Evolutionary conservation across 208 protist genomes (phyloP).

Genomic region (Trichomonas tenax): DNA sequence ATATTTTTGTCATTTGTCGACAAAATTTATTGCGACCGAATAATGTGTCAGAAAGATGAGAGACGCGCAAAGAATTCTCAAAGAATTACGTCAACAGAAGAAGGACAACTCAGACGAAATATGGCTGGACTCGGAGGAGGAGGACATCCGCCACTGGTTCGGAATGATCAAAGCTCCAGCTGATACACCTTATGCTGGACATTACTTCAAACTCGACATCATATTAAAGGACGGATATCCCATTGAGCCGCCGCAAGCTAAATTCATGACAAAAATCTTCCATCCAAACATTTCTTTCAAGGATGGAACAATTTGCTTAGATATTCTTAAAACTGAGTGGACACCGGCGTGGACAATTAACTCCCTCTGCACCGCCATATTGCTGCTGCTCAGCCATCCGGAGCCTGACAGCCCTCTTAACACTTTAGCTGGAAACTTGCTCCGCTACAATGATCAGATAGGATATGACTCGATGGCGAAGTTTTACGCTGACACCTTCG

Average conservation of each 20-base stretch:
- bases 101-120: not conserved
- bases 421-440: not conserved
- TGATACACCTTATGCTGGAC: not conserved
- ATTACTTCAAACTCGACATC: constrained; percentile 4
- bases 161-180: not conserved
- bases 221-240: not conserved
- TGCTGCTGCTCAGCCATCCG: not conserved
- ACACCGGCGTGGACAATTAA: not conserved
- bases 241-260: not conserved
- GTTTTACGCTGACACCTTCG: not conserved
- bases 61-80: not conserved
- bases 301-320: constrained; percentile 3
- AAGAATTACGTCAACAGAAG: not conserved
- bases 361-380: not conserved
- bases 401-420: not conserved
- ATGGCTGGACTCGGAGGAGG: not conserved
- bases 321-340: constrained; percentile 22
- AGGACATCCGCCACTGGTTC: not conserved
- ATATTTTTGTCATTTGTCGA: no score
- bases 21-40: no score
- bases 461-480: not conserved
- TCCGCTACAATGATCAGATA: not conserved
- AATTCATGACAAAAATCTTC: constrained; percentile 5
- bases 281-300: constrained; percentile 21
- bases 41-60: not conserved